These are phyloP conservation scores for Diaporthe citri DNA, from an alignment of 2,329 filamentous ascomycete species.

Conservation along the genomic window DNA sequence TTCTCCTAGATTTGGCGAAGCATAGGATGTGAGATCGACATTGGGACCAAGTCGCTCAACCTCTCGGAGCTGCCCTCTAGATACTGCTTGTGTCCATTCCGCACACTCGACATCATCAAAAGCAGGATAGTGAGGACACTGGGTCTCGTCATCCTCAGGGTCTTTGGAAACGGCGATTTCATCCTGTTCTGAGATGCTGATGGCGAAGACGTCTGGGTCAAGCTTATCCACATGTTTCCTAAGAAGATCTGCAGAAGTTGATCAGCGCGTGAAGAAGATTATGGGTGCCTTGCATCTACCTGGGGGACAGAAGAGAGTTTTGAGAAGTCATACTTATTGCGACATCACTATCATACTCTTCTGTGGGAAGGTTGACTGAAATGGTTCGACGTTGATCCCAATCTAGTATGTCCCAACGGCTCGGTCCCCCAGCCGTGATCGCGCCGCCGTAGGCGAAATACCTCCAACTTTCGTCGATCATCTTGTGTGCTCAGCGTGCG, in stretches of 20 bases:
- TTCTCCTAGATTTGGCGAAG: neutral
- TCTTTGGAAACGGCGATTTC: neutral
- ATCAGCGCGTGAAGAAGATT: neutral
- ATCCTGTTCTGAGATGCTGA: neutral
- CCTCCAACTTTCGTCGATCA: neutral
- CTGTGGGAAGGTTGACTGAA: neutral
- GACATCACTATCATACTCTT: neutral
- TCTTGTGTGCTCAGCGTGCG: neutral
- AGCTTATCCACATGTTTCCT: neutral
- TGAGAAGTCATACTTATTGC: neutral
- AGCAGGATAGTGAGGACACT: conserved; percentile 1
- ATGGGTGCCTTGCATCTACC: neutral
- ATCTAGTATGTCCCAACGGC: neutral
- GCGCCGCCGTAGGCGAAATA: neutral
- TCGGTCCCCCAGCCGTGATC: neutral
- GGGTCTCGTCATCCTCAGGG: neutral
- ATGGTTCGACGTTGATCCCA: conserved; percentile 12
- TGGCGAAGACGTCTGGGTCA: conserved; percentile 11
- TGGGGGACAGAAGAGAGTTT: neutral
- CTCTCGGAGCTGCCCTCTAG: conserved; percentile 36
- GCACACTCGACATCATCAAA: neutral
- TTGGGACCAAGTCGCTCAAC: conserved; percentile 36
- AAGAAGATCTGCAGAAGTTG: neutral
- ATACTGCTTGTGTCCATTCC: neutral
- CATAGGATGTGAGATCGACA: conserved; percentile 39